Percentiles rank a stretch among this genome's conserved stretches.
Evolutionary conservation across 352 stramenopile genomes (phyloP).

Genomic region (Plasmopara muralis): DNA sequence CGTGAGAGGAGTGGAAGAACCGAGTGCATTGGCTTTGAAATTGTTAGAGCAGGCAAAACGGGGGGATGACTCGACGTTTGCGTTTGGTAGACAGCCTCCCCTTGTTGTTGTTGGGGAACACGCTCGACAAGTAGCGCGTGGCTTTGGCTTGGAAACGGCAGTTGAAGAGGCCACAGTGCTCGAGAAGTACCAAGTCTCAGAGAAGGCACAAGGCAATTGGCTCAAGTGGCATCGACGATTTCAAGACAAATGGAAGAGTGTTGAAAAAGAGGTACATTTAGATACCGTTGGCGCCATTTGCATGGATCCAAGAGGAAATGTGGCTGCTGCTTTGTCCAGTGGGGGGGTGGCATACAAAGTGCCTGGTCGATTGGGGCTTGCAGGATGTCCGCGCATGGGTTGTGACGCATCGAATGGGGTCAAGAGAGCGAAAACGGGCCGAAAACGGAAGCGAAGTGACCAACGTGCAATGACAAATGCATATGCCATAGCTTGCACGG

Average conservation of each 20-base stretch:
- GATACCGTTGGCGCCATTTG: conserved; percentile 65
- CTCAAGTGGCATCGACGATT: conserved; percentile 40
- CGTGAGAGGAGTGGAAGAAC: conserved; percentile 41
- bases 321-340: conserved; percentile 57
- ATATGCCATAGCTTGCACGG: conserved; percentile 49
- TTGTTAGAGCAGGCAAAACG: conserved; percentile 28
- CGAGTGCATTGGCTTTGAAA: conserved; percentile 35
- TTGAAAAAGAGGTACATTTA: conserved; percentile 14
- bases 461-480: conserved; percentile 20
- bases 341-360: conserved; percentile 62
- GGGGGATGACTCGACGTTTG: conserved; percentile 10
- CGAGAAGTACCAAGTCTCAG: conserved; percentile 35
- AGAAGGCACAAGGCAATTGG: conserved; percentile 28
- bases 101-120: conserved; percentile 52
- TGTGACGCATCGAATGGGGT: conserved; percentile 38
- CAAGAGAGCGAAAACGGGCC: background rate
- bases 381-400: conserved; percentile 57
- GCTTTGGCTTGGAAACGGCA: conserved; percentile 35
- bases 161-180: conserved; percentile 14
- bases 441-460: conserved; percentile 17
- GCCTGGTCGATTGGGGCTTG: conserved; percentile 54
- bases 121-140: conserved; percentile 23
- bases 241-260: conserved; percentile 6
- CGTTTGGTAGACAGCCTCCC: conserved; percentile 43
- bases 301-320: conserved; percentile 43